Evolutionary conservation across 306 rosid species (phyloP).

Genomic region (Cicer pinnatifidum): DNA sequence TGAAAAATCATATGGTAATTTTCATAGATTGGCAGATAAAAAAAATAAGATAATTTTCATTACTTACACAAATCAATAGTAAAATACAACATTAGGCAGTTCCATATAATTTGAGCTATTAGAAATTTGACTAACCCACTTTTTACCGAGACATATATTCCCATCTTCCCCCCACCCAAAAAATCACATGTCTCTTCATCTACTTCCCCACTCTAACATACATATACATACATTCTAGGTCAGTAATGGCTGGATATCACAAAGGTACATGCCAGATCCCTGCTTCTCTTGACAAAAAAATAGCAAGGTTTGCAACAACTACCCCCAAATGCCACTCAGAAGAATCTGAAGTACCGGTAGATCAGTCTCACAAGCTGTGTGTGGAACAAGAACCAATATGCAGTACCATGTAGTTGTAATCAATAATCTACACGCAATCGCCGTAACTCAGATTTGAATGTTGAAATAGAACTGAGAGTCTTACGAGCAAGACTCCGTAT

Average conservation of each 20-base stretch:
- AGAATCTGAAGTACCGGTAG: constrained; percentile 31
- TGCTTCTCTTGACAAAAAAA: constrained; percentile 57
- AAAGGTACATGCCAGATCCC: constrained; percentile 46
- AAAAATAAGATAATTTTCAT: constrained; percentile 46
- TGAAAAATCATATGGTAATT: not conserved
- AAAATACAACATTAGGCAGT: constrained; percentile 53
- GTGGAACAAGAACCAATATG: constrained; percentile 22
- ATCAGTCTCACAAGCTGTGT: constrained; percentile 42
- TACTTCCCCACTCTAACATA: constrained; percentile 18
- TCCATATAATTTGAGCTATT: constrained; percentile 28
- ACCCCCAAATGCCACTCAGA: constrained; percentile 15
- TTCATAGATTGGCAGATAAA: constrained; percentile 3
- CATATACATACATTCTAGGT: constrained; percentile 39
- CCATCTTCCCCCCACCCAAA: constrained; percentile 29
- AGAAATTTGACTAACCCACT: constrained; percentile 42
- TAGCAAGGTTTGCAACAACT: constrained; percentile 44
- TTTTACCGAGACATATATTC: constrained; percentile 25
- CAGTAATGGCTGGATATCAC: constrained; percentile 41
- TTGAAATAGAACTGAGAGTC: constrained; percentile 68
- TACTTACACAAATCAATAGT: constrained; percentile 53
- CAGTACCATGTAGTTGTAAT: constrained; percentile 33
- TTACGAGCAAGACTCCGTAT: constrained; percentile 85
- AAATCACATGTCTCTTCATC: constrained; percentile 41
- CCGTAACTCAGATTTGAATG: constrained; percentile 81
- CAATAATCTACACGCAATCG: constrained; percentile 76